Evolutionary conservation across 768 basidiomycete genomes (phyloP), one percentile per base, ranked within the genome.

Genomic region (Leccinum imitatum): DNA sequence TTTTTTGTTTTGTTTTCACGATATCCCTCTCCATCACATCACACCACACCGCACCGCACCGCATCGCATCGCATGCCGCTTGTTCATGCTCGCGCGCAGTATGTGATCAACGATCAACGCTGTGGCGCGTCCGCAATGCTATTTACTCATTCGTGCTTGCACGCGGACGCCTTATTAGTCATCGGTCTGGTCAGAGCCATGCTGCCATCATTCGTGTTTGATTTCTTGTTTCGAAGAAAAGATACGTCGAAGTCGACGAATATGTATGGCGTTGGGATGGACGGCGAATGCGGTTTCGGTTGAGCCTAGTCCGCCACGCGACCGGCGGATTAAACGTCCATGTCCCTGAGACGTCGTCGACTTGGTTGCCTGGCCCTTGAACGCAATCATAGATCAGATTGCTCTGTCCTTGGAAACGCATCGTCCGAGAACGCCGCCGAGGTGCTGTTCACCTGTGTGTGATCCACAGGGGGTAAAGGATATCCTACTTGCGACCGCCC

Each of bases 331-430:
- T 48, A 13, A 10, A 30, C 41, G 37, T 44, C n/a, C 27, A 54
- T 27, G 9, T 50, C 11, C n/a, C 17, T 27, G 14, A 50, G 27
- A 50, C 50, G 30, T 48, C 21, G 7, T 50, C 48, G 19, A 47
- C 14, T 19, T 14, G 23, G 11, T 27, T 15, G 27, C 19, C 50
- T 53, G 25, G 44, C n/a, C 27, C 15, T 59, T n/a, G 44, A 46
- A 46, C 44, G 11, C 44, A 19, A 48, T 48, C 7, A 35, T 27
- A 41, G 30, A 47, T 6, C 25, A 30, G 48, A 41, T 27, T 23
- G 50, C 33, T 59, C 44, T 27, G 47, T 14, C 58, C 15, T 59
- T 58, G 41, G 47, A 56, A 52, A 56, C 54, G 25, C 51, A 63
- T 55, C 15, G 8, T 30, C 41, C 57, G 35, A 53, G 39, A 31